A percentile compares a stretch with the other conserved stretches of the same genome.
phyloP scores from a whole-genome alignment of 345 rosid species.

The Moringa oleifera region DNA sequence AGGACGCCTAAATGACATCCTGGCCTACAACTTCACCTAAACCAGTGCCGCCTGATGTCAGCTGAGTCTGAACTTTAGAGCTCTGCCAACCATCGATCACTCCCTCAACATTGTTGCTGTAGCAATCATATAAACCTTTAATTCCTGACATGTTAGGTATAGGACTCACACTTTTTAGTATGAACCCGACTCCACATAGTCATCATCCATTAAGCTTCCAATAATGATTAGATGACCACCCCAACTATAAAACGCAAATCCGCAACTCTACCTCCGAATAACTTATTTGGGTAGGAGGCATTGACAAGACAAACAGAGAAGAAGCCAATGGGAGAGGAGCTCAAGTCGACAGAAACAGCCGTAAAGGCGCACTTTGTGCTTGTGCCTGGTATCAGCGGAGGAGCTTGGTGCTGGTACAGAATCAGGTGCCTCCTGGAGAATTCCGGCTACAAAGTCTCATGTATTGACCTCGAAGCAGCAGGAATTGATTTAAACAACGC shows the following conservation, averaged over 20 bases:
- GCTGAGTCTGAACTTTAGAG: neutral
- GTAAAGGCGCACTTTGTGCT: slow-evolving; percentile 58
- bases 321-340: slow-evolving; percentile 37
- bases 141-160: neutral
- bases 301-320: neutral
- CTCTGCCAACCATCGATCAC: slow-evolving; percentile 4
- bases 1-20: no score
- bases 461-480: slow-evolving; percentile 68
- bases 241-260: slow-evolving; percentile 25
- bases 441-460: slow-evolving; percentile 67
- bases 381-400: slow-evolving; percentile 72
- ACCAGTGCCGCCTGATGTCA: slow-evolving; percentile 1
- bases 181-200: neutral
- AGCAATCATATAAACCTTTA: no score
- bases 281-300: slow-evolving; percentile 20
- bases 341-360: slow-evolving; percentile 1
- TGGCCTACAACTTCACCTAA: neutral
- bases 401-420: slow-evolving; percentile 98
- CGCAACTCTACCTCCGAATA: slow-evolving; percentile 1
- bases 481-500: slow-evolving; percentile 57
- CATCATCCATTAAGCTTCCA: neutral
- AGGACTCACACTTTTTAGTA: neutral
- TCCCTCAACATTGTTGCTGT: neutral
- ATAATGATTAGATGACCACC: slow-evolving; percentile 11
- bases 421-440: slow-evolving; percentile 66